A percentile compares a stretch with the other conserved stretches of the same genome.
phyloP scores from a whole-genome alignment of 768 basidiomycete species.

The Leccinum rimulosum region DNA sequence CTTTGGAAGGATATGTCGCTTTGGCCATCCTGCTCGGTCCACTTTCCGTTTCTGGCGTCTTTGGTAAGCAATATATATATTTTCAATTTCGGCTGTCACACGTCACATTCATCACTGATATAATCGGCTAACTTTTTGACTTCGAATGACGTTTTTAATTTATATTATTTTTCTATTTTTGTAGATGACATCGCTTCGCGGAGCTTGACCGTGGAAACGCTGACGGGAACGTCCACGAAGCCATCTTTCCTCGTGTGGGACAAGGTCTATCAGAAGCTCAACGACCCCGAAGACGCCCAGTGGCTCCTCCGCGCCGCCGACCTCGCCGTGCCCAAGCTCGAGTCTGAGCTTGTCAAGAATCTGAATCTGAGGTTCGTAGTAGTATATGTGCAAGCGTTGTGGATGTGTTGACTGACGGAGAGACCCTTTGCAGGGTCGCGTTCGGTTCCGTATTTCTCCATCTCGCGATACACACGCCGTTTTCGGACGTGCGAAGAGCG shows the following conservation, averaged over 20 bases:
- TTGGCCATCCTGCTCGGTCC: constrained; percentile 67
- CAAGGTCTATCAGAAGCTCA: constrained; percentile 76
- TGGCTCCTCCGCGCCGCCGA: constrained; percentile 76
- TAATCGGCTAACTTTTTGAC: background rate
- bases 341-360: constrained; percentile 49
- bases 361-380: constrained; percentile 49
- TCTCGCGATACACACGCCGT: constrained; percentile 58
- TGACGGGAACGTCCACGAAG: constrained; percentile 55
- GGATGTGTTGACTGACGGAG: background rate
- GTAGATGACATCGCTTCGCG: constrained; percentile 47
- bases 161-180: background rate
- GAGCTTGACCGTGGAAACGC: constrained; percentile 45
- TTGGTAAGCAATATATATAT: constrained; percentile 42
- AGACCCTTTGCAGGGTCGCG: constrained; percentile 41
- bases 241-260: constrained; percentile 88
- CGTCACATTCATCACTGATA: background rate
- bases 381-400: background rate
- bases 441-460: constrained; percentile 69
- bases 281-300: constrained; percentile 55
- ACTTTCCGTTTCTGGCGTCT: constrained; percentile 45
- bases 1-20: constrained; percentile 85
- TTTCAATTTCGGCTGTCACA: constrained; percentile 1
- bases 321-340: constrained; percentile 46
- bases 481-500: constrained; percentile 51
- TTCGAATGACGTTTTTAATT: constrained; percentile 1